A percentile compares a stretch with the other conserved stretches of the same genome.
Conservation (phyloP, 352 stramenopile species). For the Phytophthora sojae region DNA sequence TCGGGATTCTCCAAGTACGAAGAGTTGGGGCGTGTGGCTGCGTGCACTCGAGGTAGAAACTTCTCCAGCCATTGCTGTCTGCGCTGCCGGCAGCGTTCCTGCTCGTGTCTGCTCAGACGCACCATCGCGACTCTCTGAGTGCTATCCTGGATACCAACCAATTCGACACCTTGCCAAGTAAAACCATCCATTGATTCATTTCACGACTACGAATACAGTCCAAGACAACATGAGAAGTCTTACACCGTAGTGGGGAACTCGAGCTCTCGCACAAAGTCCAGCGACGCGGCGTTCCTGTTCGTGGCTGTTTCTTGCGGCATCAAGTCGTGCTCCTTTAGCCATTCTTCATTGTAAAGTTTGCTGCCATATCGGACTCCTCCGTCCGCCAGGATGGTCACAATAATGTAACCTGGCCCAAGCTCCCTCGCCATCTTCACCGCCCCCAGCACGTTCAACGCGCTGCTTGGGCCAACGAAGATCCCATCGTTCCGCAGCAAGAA, state of each 20-base stretch:
- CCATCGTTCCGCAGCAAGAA: conserved; percentile 87
- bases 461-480: conserved; percentile 91
- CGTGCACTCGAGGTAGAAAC: conserved; percentile 35
- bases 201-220: neutral
- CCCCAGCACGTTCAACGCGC: conserved; percentile 70
- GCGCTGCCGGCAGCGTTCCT: conserved; percentile 24
- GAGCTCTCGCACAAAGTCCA: conserved; percentile 38
- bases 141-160: neutral
- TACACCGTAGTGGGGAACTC: conserved; percentile 21
- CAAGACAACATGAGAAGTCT: neutral
- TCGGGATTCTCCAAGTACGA: conserved; percentile 41
- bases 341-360: conserved; percentile 79
- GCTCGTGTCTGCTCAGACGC: conserved; percentile 22
- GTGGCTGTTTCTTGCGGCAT: conserved; percentile 13
- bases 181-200: neutral
- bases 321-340: conserved; percentile 61
- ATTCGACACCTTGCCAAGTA: neutral
- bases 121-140: conserved; percentile 9
- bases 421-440: conserved; percentile 73
- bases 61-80: conserved; percentile 39
- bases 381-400: conserved; percentile 85
- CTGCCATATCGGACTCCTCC: conserved; percentile 72
- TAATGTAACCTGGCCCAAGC: conserved; percentile 57
- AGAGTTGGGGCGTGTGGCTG: conserved; percentile 48
- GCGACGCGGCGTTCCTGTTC: conserved; percentile 13